Percentiles rank a stretch among this genome's conserved stretches.
phyloP scores from a whole-genome alignment of 2,329 filamentous ascomycete species.

The Chlorencoelia australis region DNA sequence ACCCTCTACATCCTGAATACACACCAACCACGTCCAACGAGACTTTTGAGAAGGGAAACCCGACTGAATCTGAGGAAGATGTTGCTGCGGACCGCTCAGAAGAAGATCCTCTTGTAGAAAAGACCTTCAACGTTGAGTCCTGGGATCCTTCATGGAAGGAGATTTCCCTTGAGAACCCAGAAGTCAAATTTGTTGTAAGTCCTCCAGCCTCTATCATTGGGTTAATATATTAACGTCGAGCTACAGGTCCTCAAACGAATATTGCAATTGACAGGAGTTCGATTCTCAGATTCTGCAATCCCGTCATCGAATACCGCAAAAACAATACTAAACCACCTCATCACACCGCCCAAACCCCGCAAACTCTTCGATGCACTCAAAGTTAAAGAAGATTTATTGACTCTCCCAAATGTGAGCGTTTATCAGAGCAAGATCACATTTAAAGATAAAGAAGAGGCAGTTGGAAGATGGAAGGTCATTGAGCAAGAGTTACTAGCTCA shows the following conservation, averaged over 20 bases:
- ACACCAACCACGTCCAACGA: slow-evolving; percentile 12
- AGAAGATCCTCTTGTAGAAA: slow-evolving; percentile 13
- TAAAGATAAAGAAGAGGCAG: slow-evolving; percentile 58
- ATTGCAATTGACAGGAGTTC: slow-evolving; percentile 69
- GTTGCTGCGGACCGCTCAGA: slow-evolving; percentile 21
- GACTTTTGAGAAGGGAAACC: slow-evolving; percentile 11
- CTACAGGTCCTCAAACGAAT: slow-evolving; percentile 68
- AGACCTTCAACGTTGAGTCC: slow-evolving; percentile 24
- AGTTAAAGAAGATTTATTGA: slow-evolving; percentile 35
- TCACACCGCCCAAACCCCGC: slow-evolving; percentile 43
- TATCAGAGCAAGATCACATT: slow-evolving; percentile 54
- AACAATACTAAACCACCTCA: slow-evolving; percentile 43
- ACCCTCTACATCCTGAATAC: slow-evolving; percentile 15
- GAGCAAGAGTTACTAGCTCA: slow-evolving; percentile 56
- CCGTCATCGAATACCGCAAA: slow-evolving; percentile 42
- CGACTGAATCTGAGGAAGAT: slow-evolving; percentile 22
- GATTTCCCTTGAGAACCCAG: slow-evolving; percentile 44
- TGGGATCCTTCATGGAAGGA: slow-evolving; percentile 49
- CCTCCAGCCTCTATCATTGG: neutral
- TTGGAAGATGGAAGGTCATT: slow-evolving; percentile 74
- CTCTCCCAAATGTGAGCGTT: slow-evolving; percentile 62
- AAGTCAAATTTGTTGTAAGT: slow-evolving; percentile 66
- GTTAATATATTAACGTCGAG: slow-evolving; percentile 8
- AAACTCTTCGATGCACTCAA: slow-evolving; percentile 54
- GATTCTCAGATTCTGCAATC: slow-evolving; percentile 62